phyloP scores from a whole-genome alignment of 805 yeast species.

The Zygosaccharomyces gambellarensis region DNA sequence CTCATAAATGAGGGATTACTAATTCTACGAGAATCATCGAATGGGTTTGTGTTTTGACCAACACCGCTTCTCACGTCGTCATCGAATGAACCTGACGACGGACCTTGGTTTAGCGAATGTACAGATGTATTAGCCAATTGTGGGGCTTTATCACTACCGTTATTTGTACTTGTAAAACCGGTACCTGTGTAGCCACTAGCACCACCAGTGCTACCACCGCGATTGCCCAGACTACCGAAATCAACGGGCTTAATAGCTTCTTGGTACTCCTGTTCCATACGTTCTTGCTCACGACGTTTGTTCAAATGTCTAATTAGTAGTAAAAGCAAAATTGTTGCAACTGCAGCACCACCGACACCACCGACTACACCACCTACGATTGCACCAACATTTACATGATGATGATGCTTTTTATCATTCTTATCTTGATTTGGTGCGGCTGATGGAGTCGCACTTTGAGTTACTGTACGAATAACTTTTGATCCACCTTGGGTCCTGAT shows the following conservation, averaged over 20 bases:
- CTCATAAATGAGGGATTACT: slow-evolving; percentile 86
- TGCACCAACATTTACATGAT: slow-evolving; percentile 43
- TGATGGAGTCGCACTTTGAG: slow-evolving; percentile 13
- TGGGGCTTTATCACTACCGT: slow-evolving; percentile 2
- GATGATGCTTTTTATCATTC: slow-evolving; percentile 9
- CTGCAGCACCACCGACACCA: slow-evolving; percentile 45
- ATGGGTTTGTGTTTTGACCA: slow-evolving; percentile 47
- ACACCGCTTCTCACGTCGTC: slow-evolving; percentile 7
- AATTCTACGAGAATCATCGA: slow-evolving; percentile 73
- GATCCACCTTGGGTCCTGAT: slow-evolving; percentile 31
- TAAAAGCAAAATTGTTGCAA: slow-evolving; percentile 38
- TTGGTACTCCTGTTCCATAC: slow-evolving; percentile 53
- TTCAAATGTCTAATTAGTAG: slow-evolving; percentile 37
- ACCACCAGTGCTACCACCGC: slow-evolving; percentile 3
- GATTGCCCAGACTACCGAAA: slow-evolving; percentile 17
- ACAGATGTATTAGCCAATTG: slow-evolving; percentile 8
- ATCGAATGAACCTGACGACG: slow-evolving; percentile 13
- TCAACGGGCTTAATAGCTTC: slow-evolving; percentile 50
- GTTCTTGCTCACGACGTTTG: slow-evolving; percentile 40
- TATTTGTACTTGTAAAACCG: not conserved
- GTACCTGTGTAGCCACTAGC: not conserved
- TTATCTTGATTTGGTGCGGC: slow-evolving; percentile 8
- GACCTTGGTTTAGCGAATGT: slow-evolving; percentile 11
- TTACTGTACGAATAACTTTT: slow-evolving; percentile 26
- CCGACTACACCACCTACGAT: slow-evolving; percentile 63